phyloP scores from a whole-genome alignment of 2,329 filamentous ascomycete genomes.

The Phyllosticta paracitricarpa region DNA sequence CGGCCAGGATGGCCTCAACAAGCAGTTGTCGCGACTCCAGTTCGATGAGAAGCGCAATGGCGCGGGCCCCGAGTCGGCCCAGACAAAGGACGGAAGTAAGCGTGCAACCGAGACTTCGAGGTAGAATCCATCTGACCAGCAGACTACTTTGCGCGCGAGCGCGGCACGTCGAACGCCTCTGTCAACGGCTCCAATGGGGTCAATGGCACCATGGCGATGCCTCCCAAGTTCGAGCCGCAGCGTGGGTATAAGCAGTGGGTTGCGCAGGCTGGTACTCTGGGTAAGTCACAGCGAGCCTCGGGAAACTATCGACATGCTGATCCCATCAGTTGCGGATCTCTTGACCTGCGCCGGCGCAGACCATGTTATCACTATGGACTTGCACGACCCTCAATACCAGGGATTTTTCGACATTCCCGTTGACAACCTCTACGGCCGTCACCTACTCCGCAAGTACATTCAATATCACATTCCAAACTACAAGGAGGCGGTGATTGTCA shows the following conservation, averaged over 20 bases:
- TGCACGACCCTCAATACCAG: constrained; percentile 94
- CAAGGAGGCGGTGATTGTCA: constrained; percentile 83
- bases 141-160: constrained; percentile 12
- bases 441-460: constrained; percentile 58
- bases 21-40: constrained; percentile 60
- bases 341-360: constrained; percentile 92
- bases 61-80: constrained; percentile 13
- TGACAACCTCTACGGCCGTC: constrained; percentile 87
- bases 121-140: constrained; percentile 21
- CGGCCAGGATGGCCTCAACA: constrained; percentile 60
- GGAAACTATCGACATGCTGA: background rate
- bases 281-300: background rate
- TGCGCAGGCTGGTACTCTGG: constrained; percentile 87
- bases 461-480: constrained; percentile 76
- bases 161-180: constrained; percentile 16
- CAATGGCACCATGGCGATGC: constrained; percentile 29
- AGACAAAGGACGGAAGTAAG: constrained; percentile 5
- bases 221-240: background rate
- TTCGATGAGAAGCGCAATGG: constrained; percentile 46
- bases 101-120: constrained; percentile 12
- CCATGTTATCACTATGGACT: constrained; percentile 95
- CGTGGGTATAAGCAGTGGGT: constrained; percentile 86
- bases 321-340: constrained; percentile 60
- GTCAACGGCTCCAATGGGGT: constrained; percentile 52
- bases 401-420: constrained; percentile 98